Percentiles rank a stretch among this genome's conserved stretches.
Evolutionary conservation across 2,329 filamentous ascomycete genomes (phyloP).

Genomic region (Fusarium irregulare): DNA sequence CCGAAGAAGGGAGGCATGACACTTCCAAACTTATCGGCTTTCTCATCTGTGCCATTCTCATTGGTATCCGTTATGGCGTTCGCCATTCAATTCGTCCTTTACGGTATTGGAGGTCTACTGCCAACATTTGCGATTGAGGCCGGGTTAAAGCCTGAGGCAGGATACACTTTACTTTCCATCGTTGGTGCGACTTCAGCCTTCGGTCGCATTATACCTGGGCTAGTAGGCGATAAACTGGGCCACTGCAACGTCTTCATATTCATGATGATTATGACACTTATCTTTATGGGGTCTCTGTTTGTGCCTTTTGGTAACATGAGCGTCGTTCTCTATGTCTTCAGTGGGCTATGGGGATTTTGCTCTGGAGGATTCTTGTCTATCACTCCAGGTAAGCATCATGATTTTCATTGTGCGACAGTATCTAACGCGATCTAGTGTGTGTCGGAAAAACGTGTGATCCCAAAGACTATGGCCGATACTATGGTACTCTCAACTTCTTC

Average conservation of each 20-base stretch:
- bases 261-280: slow-evolving; percentile 3
- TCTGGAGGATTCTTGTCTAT: background rate
- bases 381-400: background rate
- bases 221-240: background rate
- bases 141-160: slow-evolving; percentile 1
- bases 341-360: slow-evolving; percentile 1
- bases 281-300: slow-evolving; percentile 13
- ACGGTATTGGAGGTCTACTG: slow-evolving; percentile 8
- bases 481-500: slow-evolving; percentile 13
- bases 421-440: background rate
- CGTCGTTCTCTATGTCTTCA: background rate
- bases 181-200: slow-evolving; percentile 10
- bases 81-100: slow-evolving; percentile 1
- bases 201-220: background rate
- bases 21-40: slow-evolving; percentile 15
- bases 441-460: slow-evolving; percentile 16
- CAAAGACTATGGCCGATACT: slow-evolving; percentile 19
- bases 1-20: background rate
- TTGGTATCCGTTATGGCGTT: slow-evolving; percentile 13
- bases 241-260: slow-evolving; percentile 14
- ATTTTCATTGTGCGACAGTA: too few relatives aligned
- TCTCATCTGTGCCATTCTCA: background rate
- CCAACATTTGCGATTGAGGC: slow-evolving; percentile 11
- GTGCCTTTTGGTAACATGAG: slow-evolving; percentile 1
- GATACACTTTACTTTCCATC: background rate